These are phyloP conservation scores for Pisolithus tinctorius DNA, from an alignment of 768 basidiomycete species.

Conservation along the genomic window DNA sequence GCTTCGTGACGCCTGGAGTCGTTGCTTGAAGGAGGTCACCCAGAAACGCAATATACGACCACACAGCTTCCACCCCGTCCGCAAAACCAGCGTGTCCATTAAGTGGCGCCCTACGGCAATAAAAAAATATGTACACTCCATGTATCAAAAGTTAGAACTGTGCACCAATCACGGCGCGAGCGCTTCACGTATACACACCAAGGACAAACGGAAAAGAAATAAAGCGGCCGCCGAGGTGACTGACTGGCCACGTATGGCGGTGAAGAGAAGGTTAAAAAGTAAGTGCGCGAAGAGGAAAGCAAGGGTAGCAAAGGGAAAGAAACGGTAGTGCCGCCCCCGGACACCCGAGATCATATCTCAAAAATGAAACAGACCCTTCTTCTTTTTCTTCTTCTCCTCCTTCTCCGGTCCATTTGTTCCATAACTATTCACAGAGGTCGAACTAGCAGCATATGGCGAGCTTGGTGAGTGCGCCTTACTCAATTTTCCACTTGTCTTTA, in stretches of 20 bases:
- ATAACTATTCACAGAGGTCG: constrained; percentile 36
- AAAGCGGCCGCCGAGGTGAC: background rate
- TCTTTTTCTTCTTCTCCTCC: constrained; percentile 73
- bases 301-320: background rate
- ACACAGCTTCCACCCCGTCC: no score
- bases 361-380: constrained; percentile 64
- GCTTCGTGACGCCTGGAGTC: no score
- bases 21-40: no score
- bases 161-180: background rate
- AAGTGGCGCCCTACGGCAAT: constrained; percentile 3
- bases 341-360: constrained; percentile 17
- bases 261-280: no score
- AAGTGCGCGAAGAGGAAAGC: background rate
- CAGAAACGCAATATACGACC: no score
- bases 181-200: background rate
- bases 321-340: background rate
- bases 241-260: no score
- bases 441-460: constrained; percentile 49
- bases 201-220: background rate
- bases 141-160: background rate
- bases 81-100: constrained; percentile 2
- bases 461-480: constrained; percentile 33
- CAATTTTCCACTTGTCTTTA: constrained; percentile 15
- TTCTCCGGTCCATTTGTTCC: constrained; percentile 28
- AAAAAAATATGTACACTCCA: background rate